Evolutionary conservation across 768 basidiomycete species (phyloP).

Genomic region (Leccinellum albellum): DNA sequence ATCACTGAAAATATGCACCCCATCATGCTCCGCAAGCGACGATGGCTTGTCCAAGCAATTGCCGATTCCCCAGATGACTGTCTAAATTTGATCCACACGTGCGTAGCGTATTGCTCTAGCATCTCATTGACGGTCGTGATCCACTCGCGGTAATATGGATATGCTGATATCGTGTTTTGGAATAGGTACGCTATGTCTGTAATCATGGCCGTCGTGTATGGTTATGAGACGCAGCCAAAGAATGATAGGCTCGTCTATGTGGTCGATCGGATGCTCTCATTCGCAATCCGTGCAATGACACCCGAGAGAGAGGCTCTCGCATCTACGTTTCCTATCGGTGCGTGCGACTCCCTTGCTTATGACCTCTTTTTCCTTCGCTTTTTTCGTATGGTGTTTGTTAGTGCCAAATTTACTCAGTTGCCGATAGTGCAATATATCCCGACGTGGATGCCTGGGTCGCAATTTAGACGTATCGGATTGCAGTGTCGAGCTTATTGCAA

Average conservation of each 20-base stretch:
- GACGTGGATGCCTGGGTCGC: slow-evolving; percentile 7
- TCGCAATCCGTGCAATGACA: background rate
- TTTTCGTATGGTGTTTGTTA: background rate
- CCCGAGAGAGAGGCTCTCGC: slow-evolving; percentile 1
- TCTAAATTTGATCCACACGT: slow-evolving; percentile 8
- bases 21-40: slow-evolving; percentile 6
- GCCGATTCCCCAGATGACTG: background rate
- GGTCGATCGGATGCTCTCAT: background rate
- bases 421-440: slow-evolving; percentile 7
- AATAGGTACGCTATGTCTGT: slow-evolving; percentile 22
- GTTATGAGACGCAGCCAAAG: slow-evolving; percentile 2
- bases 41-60: slow-evolving; percentile 7
- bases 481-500: slow-evolving; percentile 16
- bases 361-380: background rate
- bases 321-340: slow-evolving; percentile 3
- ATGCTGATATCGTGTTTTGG: background rate
- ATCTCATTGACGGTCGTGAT: background rate
- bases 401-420: background rate
- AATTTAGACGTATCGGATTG: background rate
- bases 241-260: background rate
- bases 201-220: slow-evolving; percentile 13
- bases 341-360: background rate
- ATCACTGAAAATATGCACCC: slow-evolving; percentile 4
- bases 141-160: no score
- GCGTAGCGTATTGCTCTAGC: background rate